These are phyloP conservation scores for Termitomyces sp. DNA, from an alignment of 768 basidiomycete genomes.

Conservation along the genomic window DNA sequence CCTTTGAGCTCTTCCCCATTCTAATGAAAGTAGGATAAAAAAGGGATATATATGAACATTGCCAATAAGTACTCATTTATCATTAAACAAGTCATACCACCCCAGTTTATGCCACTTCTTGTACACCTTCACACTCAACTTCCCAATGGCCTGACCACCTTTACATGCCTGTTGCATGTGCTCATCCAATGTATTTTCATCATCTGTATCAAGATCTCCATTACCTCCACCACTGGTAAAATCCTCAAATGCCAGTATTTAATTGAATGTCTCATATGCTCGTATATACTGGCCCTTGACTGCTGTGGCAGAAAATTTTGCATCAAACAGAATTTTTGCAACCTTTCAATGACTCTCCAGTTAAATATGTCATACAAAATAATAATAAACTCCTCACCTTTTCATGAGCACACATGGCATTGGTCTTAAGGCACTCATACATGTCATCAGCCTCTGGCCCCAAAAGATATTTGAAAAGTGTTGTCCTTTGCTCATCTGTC, in stretches of 20 bases:
- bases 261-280: background rate
- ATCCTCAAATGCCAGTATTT: background rate
- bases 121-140: too few species aligned
- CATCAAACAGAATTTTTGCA: background rate
- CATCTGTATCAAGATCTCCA: too few species aligned
- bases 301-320: background rate
- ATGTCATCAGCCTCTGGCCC: background rate
- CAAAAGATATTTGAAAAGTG: background rate
- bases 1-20: too few species aligned
- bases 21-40: too few species aligned
- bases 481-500: background rate
- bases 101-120: too few species aligned
- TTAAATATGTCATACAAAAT: too few species aligned
- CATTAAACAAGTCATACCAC: too few species aligned
- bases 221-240: background rate
- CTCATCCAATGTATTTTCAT: too few species aligned
- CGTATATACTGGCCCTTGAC: background rate
- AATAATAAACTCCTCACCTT: background rate
- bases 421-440: background rate
- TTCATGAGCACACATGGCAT: background rate
- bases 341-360: background rate
- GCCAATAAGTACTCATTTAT: too few species aligned
- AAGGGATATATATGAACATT: too few species aligned
- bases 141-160: too few species aligned
- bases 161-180: too few species aligned